These are phyloP conservation scores for Cystobasidium sp. DNA, from an alignment of 1,284 basidiomycete genomes.

Conservation along the genomic window DNA sequence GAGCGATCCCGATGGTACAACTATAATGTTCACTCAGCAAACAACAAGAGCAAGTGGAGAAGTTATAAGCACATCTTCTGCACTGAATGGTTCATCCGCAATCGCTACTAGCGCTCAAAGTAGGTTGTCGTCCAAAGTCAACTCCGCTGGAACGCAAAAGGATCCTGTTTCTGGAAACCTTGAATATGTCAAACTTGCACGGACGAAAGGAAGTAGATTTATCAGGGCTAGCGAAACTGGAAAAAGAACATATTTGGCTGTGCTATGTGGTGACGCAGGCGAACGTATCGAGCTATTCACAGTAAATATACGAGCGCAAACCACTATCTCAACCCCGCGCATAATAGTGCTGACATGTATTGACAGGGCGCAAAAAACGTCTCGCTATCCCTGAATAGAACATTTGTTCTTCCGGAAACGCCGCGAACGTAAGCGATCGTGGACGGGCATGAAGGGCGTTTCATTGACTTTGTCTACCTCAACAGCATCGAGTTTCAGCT, in stretches of 20 bases:
- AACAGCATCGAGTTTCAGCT: slow-evolving; percentile 71
- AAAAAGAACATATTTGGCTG: slow-evolving; percentile 83
- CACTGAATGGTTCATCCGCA: background rate
- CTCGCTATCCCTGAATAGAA: slow-evolving; percentile 61
- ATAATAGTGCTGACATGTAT: background rate
- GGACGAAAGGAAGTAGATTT: slow-evolving; percentile 79
- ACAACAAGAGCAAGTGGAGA: slow-evolving; percentile 3
- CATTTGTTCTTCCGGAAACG: slow-evolving; percentile 84
- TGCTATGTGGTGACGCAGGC: slow-evolving; percentile 86
- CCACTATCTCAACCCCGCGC: slow-evolving; percentile 69
- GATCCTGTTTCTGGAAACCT: slow-evolving; percentile 55
- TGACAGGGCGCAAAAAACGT: slow-evolving; percentile 52
- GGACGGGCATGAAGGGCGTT: background rate
- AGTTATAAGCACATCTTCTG: slow-evolving; percentile 21
- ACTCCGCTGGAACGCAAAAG: background rate
- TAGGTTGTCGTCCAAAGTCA: background rate
- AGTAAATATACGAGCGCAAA: slow-evolving; percentile 53
- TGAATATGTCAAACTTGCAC: slow-evolving; percentile 84
- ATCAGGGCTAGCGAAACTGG: slow-evolving; percentile 82
- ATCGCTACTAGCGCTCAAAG: background rate
- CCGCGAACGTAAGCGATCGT: slow-evolving; percentile 64
- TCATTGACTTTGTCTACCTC: background rate
- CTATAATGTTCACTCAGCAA: slow-evolving; percentile 40
- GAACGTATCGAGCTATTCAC: slow-evolving; percentile 89
- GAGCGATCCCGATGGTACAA: slow-evolving; percentile 39